phyloP scores from a whole-genome alignment of 805 yeast genomes.

The Nakazawaea pomicola region DNA sequence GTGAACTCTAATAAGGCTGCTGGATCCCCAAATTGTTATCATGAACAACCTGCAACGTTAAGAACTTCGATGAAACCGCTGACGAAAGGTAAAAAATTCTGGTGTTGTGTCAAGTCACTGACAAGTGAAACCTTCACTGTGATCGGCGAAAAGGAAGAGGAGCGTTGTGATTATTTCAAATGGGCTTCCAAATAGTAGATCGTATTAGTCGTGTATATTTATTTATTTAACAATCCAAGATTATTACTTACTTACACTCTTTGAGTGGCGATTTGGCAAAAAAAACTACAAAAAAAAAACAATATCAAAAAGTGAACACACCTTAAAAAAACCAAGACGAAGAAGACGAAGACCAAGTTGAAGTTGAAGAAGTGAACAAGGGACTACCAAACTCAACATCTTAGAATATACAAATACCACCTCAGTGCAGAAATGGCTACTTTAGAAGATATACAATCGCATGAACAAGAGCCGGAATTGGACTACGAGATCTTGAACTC shows the following conservation, averaged over 20 bases:
- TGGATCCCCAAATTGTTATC: conserved; percentile 39
- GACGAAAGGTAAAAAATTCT: conserved; percentile 43
- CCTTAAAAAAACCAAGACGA: background rate
- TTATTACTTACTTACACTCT: background rate
- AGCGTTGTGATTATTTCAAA: conserved; percentile 49
- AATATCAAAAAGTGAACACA: background rate
- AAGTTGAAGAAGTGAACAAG: too few relatives aligned
- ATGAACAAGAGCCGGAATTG: conserved; percentile 50
- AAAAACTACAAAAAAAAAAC: background rate
- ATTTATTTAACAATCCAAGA: too few relatives aligned
- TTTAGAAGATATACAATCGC: conserved; percentile 69
- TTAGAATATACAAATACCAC: too few relatives aligned
- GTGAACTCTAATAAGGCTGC: conserved; percentile 15
- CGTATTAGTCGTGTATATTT: conserved; percentile 7
- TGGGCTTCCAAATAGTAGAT: conserved; percentile 36
- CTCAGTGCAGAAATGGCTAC: conserved; percentile 83
- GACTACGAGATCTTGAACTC: conserved; percentile 79
- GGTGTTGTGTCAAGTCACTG: conserved; percentile 42
- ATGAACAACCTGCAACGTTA: conserved; percentile 39
- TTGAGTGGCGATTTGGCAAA: conserved; percentile 10
- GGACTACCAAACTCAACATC: too few relatives aligned
- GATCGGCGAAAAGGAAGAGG: conserved; percentile 18
- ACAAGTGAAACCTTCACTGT: conserved; percentile 20
- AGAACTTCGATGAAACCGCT: conserved; percentile 36
- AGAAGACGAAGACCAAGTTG: background rate